These are phyloP conservation scores for Carnegiea gigantea DNA, from an alignment of 179 eudicot species.

Conservation along the genomic window DNA sequence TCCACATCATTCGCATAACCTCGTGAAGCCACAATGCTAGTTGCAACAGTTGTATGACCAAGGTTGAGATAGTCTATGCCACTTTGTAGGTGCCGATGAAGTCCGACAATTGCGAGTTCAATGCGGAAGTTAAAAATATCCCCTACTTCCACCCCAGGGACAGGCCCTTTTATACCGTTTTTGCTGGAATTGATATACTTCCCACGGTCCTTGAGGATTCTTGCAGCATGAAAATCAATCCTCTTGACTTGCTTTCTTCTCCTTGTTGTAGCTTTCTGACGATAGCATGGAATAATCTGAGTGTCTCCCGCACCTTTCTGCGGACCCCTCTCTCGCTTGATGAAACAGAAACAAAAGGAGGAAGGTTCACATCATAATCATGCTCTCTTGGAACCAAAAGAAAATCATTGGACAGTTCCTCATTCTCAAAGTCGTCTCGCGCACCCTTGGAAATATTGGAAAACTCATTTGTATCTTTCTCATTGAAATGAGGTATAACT, in stretches of 20 bases:
- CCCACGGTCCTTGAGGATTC: slow-evolving; percentile 40
- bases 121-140: slow-evolving; percentile 72
- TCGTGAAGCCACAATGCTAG: slow-evolving; percentile 82
- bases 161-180: slow-evolving; percentile 42
- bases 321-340: slow-evolving; percentile 47
- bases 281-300: slow-evolving; percentile 52
- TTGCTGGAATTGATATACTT: slow-evolving; percentile 47
- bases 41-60: slow-evolving; percentile 41
- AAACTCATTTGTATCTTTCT: not conserved
- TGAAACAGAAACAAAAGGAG: slow-evolving; percentile 47
- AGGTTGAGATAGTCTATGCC: slow-evolving; percentile 69
- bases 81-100: slow-evolving; percentile 62
- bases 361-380: slow-evolving; percentile 37
- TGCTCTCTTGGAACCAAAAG: slow-evolving; percentile 18
- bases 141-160: slow-evolving; percentile 89
- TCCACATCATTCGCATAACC: slow-evolving; percentile 64
- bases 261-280: slow-evolving; percentile 63
- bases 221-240: slow-evolving; percentile 54
- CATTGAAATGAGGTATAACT: not conserved
- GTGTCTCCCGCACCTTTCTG: slow-evolving; percentile 59
- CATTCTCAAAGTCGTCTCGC: slow-evolving; percentile 24
- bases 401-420: slow-evolving; percentile 22
- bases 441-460: slow-evolving; percentile 16
- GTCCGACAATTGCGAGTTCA: slow-evolving; percentile 75
- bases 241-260: slow-evolving; percentile 53